Conservation (phyloP, 441 rosid species). For the Melastoma candidum region DNA sequence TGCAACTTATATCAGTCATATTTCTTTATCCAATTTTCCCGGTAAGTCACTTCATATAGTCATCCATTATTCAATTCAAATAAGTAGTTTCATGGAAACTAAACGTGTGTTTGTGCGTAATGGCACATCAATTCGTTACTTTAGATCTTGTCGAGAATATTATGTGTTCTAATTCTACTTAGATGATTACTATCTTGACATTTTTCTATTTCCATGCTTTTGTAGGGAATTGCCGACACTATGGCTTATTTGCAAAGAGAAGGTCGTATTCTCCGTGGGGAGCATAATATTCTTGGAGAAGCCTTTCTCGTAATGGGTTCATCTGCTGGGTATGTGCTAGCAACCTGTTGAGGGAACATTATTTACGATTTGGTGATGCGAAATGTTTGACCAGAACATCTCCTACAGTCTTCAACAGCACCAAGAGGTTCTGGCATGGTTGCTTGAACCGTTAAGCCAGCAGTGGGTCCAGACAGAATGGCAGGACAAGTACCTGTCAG, state of each 20-base stretch:
- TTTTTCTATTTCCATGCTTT: constrained; percentile 14
- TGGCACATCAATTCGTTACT: neutral
- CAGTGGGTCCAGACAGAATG: constrained; percentile 85
- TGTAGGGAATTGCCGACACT: constrained; percentile 78
- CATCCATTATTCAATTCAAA: no score
- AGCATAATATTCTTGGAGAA: constrained; percentile 95
- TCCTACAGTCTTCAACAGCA: constrained; percentile 79
- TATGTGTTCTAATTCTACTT: constrained; percentile 1
- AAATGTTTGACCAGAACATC: neutral
- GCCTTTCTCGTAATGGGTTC: constrained; percentile 99
- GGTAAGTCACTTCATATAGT: no score
- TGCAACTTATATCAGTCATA: no score
- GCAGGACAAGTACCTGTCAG: constrained; percentile 86
- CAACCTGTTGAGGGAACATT: constrained; percentile 7
- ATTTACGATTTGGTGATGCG: no score
- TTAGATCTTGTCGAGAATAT: neutral
- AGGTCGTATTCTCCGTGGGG: constrained; percentile 82
- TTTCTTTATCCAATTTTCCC: no score
- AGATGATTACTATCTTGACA: neutral
- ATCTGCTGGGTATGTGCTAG: constrained; percentile 50
- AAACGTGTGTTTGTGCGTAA: no score
- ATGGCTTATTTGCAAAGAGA: constrained; percentile 86
- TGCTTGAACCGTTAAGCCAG: constrained; percentile 87
- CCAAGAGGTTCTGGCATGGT: constrained; percentile 95
- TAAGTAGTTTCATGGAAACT: no score